Conservation (phyloP, 2,329 filamentous ascomycete genomes). For the Chrysoporthe deuterocubensis region DNA sequence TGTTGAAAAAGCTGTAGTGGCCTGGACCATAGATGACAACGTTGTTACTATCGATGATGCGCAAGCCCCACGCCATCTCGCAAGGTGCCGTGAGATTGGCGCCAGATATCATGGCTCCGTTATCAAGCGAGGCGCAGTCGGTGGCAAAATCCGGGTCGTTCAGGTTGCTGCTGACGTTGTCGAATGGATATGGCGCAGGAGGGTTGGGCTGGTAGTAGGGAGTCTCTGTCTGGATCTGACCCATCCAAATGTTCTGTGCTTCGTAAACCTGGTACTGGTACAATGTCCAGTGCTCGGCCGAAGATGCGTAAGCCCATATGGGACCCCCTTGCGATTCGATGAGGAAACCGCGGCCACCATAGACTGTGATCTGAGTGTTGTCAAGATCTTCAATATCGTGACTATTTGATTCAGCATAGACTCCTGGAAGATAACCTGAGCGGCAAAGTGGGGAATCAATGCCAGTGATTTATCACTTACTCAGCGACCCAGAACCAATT, state of each 20-base stretch:
- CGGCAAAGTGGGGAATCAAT: background rate
- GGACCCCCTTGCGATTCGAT: constrained; percentile 48
- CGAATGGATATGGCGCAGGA: constrained; percentile 60
- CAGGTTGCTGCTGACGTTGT: constrained; percentile 41
- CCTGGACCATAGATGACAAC: constrained; percentile 65
- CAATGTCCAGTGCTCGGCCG: constrained; percentile 68
- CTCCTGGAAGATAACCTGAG: background rate
- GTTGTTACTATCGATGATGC: constrained; percentile 58
- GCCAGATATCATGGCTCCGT: constrained; percentile 9
- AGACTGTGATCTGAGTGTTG: constrained; percentile 52
- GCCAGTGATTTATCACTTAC: constrained; percentile 8
- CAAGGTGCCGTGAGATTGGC: constrained; percentile 43
- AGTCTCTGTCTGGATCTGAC: constrained; percentile 70
- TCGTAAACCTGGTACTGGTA: constrained; percentile 70
- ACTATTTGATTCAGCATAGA: constrained; percentile 3
- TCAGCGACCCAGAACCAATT: constrained; percentile 54
- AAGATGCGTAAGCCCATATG: constrained; percentile 68
- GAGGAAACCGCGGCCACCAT: constrained; percentile 53
- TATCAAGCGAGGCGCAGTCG: constrained; percentile 39
- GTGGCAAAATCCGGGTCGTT: constrained; percentile 57
- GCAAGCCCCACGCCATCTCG: constrained; percentile 66
- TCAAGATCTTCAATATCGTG: constrained; percentile 55
- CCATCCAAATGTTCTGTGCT: constrained; percentile 65
- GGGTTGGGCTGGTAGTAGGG: constrained; percentile 74
- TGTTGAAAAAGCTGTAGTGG: constrained; percentile 70